These are phyloP conservation scores for Lepidium sativum DNA, from an alignment of 345 rosid genomes.

Conservation along the genomic window DNA sequence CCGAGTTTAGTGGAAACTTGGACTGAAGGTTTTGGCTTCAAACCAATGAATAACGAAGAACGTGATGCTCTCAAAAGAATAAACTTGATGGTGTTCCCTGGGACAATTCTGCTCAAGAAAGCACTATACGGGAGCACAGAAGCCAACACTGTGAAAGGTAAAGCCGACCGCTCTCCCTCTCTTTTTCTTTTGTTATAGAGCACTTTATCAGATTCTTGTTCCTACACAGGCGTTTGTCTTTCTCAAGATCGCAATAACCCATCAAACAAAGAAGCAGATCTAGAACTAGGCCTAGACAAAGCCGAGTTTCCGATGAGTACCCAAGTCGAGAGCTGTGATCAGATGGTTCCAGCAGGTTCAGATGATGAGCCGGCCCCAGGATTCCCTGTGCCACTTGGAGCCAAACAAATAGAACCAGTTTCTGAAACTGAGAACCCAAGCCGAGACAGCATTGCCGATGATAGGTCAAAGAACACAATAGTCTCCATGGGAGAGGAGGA, in stretches of 20 bases:
- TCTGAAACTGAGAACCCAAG: conserved; percentile 7
- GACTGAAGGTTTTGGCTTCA: conserved; percentile 80
- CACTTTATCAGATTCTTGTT: neutral
- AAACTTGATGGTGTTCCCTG: conserved; percentile 90
- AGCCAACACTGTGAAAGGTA: conserved; percentile 34
- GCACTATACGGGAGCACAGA: conserved; percentile 27
- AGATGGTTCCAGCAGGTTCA: conserved; percentile 22
- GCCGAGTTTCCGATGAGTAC: neutral
- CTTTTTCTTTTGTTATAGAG: neutral
- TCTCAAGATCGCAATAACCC: neutral
- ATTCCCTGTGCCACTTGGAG: conserved; percentile 13
- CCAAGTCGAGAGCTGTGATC: conserved; percentile 10
- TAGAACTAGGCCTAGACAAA: conserved; percentile 2
- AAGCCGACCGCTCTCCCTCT: neutral
- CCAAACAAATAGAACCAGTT: neutral
- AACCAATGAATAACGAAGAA: conserved; percentile 46
- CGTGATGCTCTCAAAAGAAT: conserved; percentile 44
- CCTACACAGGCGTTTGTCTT: conserved; percentile 8
- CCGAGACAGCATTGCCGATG: neutral
- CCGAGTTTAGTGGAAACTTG: conserved; percentile 79
- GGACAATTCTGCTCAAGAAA: conserved; percentile 62
- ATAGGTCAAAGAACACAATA: neutral
- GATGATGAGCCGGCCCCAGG: conserved; percentile 6
- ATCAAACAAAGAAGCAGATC: conserved; percentile 14
- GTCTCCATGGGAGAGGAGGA: neutral